phyloP scores from a whole-genome alignment of 2,329 filamentous ascomycete genomes.

The Cordyceps farinosa region DNA sequence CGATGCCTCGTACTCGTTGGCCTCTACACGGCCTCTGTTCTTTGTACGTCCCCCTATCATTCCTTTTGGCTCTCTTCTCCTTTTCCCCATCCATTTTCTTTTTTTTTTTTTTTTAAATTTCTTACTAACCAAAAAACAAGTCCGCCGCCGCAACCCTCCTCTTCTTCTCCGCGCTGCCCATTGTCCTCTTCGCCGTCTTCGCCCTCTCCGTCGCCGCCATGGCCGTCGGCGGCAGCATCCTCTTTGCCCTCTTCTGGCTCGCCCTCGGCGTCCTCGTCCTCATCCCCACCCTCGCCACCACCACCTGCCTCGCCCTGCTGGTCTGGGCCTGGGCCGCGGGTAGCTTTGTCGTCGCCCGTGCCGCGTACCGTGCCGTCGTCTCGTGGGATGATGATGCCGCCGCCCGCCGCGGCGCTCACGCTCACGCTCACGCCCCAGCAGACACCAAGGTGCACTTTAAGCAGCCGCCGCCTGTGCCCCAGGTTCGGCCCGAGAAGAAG shows the following conservation, averaged over 20 bases:
- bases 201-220: constrained; percentile 59
- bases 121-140: constrained; percentile 37
- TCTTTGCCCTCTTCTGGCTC: constrained; percentile 66
- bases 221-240: constrained; percentile 56
- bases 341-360: constrained; percentile 50
- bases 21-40: constrained; percentile 62
- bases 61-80: constrained; percentile 2
- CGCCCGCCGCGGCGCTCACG: not conserved
- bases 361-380: constrained; percentile 40
- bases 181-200: constrained; percentile 67
- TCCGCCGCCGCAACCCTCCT: constrained; percentile 65
- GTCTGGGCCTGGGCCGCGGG: constrained; percentile 66
- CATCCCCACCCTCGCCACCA: constrained; percentile 64
- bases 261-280: constrained; percentile 65
- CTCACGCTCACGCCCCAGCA: not conserved
- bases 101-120: too few relatives aligned
- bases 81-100: constrained; percentile 2
- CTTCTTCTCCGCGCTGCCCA: constrained; percentile 61
- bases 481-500: constrained; percentile 12
- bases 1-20: constrained; percentile 52
- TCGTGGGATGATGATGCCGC: constrained; percentile 15
- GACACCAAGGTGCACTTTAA: not conserved
- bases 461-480: constrained; percentile 5
- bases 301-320: constrained; percentile 57
- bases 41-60: constrained; percentile 50